Conservation (phyloP, 2,329 filamentous ascomycete species). For the Pseudopyrenochaeta lycopersici region DNA sequence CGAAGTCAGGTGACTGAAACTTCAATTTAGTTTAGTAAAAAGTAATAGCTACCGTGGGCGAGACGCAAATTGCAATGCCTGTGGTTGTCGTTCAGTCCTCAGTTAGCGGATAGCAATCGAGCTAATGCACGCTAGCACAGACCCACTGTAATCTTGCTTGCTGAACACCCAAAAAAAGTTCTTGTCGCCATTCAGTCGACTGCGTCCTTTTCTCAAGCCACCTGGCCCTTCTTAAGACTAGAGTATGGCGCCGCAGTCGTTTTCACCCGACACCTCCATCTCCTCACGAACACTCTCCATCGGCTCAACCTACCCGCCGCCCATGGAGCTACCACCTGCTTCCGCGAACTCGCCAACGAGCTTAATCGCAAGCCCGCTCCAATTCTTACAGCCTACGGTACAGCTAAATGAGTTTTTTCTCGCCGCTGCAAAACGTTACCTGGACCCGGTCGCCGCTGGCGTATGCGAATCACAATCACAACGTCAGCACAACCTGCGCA, state of each 20-base stretch:
- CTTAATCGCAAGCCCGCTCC: conserved; percentile 71
- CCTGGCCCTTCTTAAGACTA: background rate
- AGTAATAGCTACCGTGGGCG: too few species aligned
- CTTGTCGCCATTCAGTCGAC: conserved; percentile 2
- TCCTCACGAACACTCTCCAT: conserved; percentile 52
- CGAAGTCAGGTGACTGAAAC: too few species aligned
- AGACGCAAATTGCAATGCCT: too few species aligned
- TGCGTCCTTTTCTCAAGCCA: background rate
- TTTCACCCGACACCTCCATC: conserved; percentile 50
- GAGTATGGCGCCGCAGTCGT: conserved; percentile 45
- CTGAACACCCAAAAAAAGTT: conserved; percentile 13
- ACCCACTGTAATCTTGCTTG: conserved; percentile 4
- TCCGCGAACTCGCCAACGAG: conserved; percentile 63
- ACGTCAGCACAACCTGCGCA: conserved; percentile 72
- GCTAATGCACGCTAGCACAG: conserved; percentile 1
- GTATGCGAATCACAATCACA: conserved; percentile 77
- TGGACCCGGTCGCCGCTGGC: conserved; percentile 79
- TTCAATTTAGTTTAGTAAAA: too few species aligned
- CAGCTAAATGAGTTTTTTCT: conserved; percentile 75
- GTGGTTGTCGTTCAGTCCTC: too few species aligned
- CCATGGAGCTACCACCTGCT: conserved; percentile 42
- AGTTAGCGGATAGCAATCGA: background rate
- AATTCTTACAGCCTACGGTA: conserved; percentile 77
- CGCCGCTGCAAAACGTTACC: conserved; percentile 77
- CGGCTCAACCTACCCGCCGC: conserved; percentile 45